Conservation (phyloP, 176 grass and related monocot species). For the Rhynchospora pubera region DNA sequence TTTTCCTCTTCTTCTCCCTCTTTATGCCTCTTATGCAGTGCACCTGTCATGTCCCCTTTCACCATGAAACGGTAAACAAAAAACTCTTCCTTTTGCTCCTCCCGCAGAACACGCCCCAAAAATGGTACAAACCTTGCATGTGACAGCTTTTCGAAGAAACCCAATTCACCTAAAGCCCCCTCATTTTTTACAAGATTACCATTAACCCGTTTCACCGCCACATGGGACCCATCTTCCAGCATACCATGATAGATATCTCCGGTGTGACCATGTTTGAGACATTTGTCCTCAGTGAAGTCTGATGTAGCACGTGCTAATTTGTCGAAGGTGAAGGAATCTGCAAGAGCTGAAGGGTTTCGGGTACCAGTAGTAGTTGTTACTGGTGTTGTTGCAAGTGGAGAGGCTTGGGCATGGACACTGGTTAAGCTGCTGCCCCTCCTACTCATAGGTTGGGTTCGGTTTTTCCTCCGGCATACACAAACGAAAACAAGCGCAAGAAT, state of each 20-base stretch:
- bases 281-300: slow-evolving; percentile 48
- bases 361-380: slow-evolving; percentile 21
- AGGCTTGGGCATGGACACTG: slow-evolving; percentile 30
- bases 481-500: slow-evolving; percentile 20
- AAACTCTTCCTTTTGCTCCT: slow-evolving; percentile 49
- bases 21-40: slow-evolving; percentile 47
- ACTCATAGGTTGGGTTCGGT: slow-evolving; percentile 29
- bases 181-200: slow-evolving; percentile 26
- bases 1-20: slow-evolving; percentile 18
- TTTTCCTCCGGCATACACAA: slow-evolving; percentile 33
- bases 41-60: slow-evolving; percentile 67
- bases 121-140: slow-evolving; percentile 56
- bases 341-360: neutral
- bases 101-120: slow-evolving; percentile 43
- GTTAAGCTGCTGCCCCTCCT: slow-evolving; percentile 42
- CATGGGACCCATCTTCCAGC: slow-evolving; percentile 49
- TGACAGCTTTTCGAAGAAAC: slow-evolving; percentile 36
- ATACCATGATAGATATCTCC: slow-evolving; percentile 60
- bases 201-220: slow-evolving; percentile 61
- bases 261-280: slow-evolving; percentile 59
- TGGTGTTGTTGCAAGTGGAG: slow-evolving; percentile 21
- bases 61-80: slow-evolving; percentile 65
- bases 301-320: slow-evolving; percentile 47
- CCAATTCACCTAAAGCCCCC: slow-evolving; percentile 39
- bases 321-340: slow-evolving; percentile 57